Evolutionary conservation across 139 green algal genomes (phyloP).

Genomic region (Closterium sp.): DNA sequence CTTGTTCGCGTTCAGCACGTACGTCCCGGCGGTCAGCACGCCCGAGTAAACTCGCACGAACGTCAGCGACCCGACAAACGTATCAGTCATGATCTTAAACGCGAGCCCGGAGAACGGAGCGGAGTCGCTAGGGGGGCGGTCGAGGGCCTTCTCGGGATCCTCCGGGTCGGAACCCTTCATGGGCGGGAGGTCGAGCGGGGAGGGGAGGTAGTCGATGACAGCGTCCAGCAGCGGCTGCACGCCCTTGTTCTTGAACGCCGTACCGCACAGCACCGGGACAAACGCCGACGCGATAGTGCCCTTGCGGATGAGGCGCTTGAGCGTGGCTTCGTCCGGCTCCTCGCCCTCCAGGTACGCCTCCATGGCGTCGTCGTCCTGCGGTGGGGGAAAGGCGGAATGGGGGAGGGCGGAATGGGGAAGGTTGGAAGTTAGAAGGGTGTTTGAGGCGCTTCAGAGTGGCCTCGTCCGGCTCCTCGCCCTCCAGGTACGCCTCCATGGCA

Average conservation of each 20-base stretch:
- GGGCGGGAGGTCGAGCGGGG: conserved; percentile 74
- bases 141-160: conserved; percentile 72
- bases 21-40: conserved; percentile 74
- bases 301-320: conserved; percentile 87
- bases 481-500: conserved; percentile 74
- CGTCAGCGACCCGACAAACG: conserved; percentile 88
- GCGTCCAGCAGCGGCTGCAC: conserved; percentile 93
- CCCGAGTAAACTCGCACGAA: conserved; percentile 94
- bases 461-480: conserved; percentile 83
- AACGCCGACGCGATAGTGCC: conserved; percentile 81
- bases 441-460: conserved; percentile 75
- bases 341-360: conserved; percentile 81
- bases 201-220: conserved; percentile 91
- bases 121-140: conserved; percentile 72
- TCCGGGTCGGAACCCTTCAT: conserved; percentile 63
- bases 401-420: too few relatives aligned
- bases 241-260: conserved; percentile 99
- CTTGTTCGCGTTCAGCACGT: conserved; percentile 89
- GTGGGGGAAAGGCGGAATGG: too few relatives aligned
- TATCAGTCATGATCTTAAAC: conserved; percentile 99
- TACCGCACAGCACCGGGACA: conserved; percentile 91
- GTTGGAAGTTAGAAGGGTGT: too few relatives aligned
- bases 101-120: conserved; percentile 90
- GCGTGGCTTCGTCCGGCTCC: conserved; percentile 77
- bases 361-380: conserved; percentile 57